Base-by-base conservation (phyloP, 768 basidiomycete species). In the Leccinum imitatum region DNA sequence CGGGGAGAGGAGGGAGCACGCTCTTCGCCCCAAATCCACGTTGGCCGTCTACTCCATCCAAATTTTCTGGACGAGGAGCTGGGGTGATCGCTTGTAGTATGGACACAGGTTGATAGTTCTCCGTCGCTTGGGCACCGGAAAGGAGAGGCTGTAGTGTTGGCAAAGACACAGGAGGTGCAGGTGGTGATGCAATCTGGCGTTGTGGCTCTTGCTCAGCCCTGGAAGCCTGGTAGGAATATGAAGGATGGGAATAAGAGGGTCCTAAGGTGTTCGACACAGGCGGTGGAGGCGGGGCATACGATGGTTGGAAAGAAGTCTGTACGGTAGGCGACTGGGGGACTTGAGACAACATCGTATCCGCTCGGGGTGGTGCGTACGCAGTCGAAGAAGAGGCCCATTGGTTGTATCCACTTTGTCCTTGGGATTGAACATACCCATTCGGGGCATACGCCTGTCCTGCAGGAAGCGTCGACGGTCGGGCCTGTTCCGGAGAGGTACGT, bases 401-500 rank as follows among this genome's bases (percentile, higher is more conserved):
- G 69, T 53, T 78, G 76, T 67, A 80, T 76, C 30, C 75, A 47
- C 46, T 62, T 51, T 51, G 71, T 56, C 56, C 59, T 44, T 63
- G 60, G 10, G 64, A 1, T 57, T 59, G 75, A 64, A 50, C 77
- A 75, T 66, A 80, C 74, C 31, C 76, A 57, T 61, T 69, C 25
- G 52, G 73, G 62, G 19, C 15, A 39, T 60, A 39, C n/a, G 27
- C 19, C 15, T 59, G 56, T 66, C 69, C 57, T 71, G 62, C n/a
- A 67, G 76, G 41, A 78, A 69, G 52, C 25, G 65, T 61, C 14
- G 70, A 57, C 1, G 65, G 58, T 53, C 53, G 69, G 44, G 50
- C 27, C 21, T 60, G 67, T 55, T 69, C 70, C 4, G 59, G 52
- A 41, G 72, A 60, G 14, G 70, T 56, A 47, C 62, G 72, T 46